Evolutionary conservation across 1,284 basidiomycete species (phyloP).

Genomic region (Agroathelia rolfsii): DNA sequence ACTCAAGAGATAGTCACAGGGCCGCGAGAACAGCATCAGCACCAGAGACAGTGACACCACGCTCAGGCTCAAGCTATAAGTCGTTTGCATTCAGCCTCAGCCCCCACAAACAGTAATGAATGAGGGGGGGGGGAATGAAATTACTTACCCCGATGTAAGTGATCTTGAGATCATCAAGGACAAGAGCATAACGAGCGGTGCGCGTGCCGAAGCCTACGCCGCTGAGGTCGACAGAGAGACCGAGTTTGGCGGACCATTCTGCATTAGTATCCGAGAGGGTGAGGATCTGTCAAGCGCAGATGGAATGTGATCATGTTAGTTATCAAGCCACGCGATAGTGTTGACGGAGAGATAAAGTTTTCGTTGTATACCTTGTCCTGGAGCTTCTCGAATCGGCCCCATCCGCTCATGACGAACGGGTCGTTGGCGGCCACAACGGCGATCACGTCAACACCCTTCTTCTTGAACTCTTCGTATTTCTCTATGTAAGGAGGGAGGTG

Average conservation of each 20-base stretch:
- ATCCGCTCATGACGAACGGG: conserved; percentile 68
- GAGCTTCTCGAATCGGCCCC: conserved; percentile 58
- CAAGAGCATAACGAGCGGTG: conserved; percentile 59
- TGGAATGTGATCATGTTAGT: too few relatives aligned
- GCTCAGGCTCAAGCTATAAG: conserved; percentile 41
- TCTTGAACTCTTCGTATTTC: conserved; percentile 58
- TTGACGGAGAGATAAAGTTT: too few relatives aligned
- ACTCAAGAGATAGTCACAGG: too few relatives aligned
- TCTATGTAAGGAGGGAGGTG: conserved; percentile 66
- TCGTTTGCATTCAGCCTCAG: conserved; percentile 4
- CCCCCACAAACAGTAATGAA: conserved; percentile 7
- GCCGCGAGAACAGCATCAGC: conserved; percentile 59
- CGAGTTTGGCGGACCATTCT: conserved; percentile 55
- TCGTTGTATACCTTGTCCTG: conserved; percentile 69
- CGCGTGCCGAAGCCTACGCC: conserved; percentile 50
- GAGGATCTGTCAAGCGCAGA: conserved; percentile 47
- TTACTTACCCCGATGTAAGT: conserved; percentile 47
- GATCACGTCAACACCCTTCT: conserved; percentile 65
- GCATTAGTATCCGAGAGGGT: conserved; percentile 56
- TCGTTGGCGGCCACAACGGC: conserved; percentile 68
- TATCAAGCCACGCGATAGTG: conserved; percentile 5
- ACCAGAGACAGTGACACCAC: conserved; percentile 51
- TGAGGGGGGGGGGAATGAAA: not conserved
- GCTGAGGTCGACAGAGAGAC: conserved; percentile 53
- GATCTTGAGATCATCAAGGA: conserved; percentile 64